phyloP scores from a whole-genome alignment of 257 asterid species.

The Solanum etuberosum region DNA sequence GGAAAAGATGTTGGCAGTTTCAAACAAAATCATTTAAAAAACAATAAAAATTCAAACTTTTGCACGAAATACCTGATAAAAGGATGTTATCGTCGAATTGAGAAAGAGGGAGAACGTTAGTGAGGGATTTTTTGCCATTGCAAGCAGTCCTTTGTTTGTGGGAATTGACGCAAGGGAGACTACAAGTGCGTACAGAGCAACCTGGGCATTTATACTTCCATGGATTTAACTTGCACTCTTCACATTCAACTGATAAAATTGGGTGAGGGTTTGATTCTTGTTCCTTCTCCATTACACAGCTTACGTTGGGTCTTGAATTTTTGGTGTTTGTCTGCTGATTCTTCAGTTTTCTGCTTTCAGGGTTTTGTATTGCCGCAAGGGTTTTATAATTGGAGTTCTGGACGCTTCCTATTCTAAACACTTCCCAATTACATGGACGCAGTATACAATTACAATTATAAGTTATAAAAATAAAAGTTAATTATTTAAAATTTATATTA shows the following conservation, averaged over 20 bases:
- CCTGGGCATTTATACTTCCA: slow-evolving; percentile 92
- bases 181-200: slow-evolving; percentile 73
- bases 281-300: background rate
- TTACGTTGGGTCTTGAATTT: background rate
- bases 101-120: slow-evolving; percentile 47
- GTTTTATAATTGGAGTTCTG: background rate
- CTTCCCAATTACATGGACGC: too few relatives aligned
- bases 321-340: background rate
- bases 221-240: slow-evolving; percentile 16
- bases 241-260: background rate
- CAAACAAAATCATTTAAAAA: background rate
- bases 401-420: too few relatives aligned
- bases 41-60: background rate
- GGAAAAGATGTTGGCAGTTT: background rate
- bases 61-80: slow-evolving; percentile 41
- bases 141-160: slow-evolving; percentile 74
- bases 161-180: slow-evolving; percentile 83
- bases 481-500: too few relatives aligned
- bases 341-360: background rate
- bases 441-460: too few relatives aligned
- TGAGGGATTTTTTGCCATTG: slow-evolving; percentile 53
- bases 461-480: too few relatives aligned
- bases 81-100: slow-evolving; percentile 62
- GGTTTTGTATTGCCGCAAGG: background rate
- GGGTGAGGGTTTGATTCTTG: background rate